Evolutionary conservation across 306 rosid species (phyloP), one percentile per base, ranked within the genome.

Genomic region (Leucaena leucocephala): DNA sequence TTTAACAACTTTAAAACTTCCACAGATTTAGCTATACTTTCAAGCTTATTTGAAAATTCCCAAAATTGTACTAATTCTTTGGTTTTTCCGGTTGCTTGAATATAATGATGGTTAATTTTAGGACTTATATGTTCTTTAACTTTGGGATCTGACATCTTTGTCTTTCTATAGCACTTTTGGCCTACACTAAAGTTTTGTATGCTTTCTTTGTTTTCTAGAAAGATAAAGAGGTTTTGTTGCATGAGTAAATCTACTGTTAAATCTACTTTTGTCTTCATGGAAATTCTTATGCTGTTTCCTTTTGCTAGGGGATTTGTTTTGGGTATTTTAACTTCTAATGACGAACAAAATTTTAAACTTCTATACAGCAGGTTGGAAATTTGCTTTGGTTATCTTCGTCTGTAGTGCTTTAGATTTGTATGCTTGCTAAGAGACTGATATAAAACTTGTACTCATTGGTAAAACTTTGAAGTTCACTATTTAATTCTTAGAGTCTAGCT

Each of bases 21-120:
- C 71, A 59, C 54, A 14, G 33, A 55, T 39, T 54, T 16, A 48
- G 4, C 74, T 78, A 72, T 76, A 71, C 77, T 44, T 21, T n/a
- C 63, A 12, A 69, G 50, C 40, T 22, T 6, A 44, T 43, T 62
- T 78, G 81, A 68, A 68, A 17, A 15, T 63, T 21, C 19, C 10
- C 42, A 63, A 79, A 74, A 46, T 3, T 45, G 83, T 71, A 64
- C 81, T 52, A 27, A 27, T 44, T 48, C 57, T 77, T 38, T 74
- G 79, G 46, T 78, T 82, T 77, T 64, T 81, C 62, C 44, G 81
- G 46, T 69, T 81, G 62, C 75, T 19, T 21, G 38, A 21, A 44
- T 22, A 68, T 12, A 34, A 38, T 57, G 70, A 73, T 81, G 80
- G 58, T 27, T 67, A 70, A 72, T 81, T 67, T 73, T 49, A 34